These are phyloP conservation scores for Gryganskiella cystojenkinii DNA, from an alignment of 192 early-diverging fungal genomes.

Conservation along the genomic window DNA sequence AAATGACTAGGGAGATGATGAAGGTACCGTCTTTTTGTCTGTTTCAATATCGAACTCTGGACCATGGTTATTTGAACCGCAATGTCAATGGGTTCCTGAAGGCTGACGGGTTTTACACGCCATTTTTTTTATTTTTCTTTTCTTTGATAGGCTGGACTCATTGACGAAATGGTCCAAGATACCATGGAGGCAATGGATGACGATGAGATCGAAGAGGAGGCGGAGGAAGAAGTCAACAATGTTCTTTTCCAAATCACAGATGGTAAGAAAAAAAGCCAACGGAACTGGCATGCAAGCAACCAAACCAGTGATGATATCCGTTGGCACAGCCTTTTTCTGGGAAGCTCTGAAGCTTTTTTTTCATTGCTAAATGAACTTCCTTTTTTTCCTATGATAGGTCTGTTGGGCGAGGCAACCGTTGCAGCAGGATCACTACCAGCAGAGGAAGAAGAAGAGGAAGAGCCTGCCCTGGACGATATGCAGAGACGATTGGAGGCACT, in stretches of 20 bases:
- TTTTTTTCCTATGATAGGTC: slow-evolving; percentile 3
- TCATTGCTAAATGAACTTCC: background rate
- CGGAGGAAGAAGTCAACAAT: slow-evolving; percentile 92
- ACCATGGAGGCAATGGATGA: slow-evolving; percentile 89
- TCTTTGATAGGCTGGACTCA: slow-evolving; percentile 83
- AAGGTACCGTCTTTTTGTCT: slow-evolving; percentile 63
- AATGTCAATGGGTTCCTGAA: no score
- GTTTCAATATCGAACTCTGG: no score
- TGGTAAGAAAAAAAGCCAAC: slow-evolving; percentile 57
- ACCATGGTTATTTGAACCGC: no score
- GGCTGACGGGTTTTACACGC: no score
- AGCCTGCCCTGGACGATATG: slow-evolving; percentile 86
- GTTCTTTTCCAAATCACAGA: slow-evolving; percentile 91
- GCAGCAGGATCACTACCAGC: slow-evolving; percentile 41
- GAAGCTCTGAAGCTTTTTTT: slow-evolving; percentile 9
- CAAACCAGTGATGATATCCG: background rate
- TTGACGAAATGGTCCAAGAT: slow-evolving; percentile 96
- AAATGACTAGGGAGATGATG: slow-evolving; percentile 97
- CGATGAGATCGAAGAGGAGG: slow-evolving; percentile 93
- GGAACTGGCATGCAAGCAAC: background rate
- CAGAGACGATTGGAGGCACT: slow-evolving; percentile 86
- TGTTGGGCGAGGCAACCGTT: slow-evolving; percentile 31
- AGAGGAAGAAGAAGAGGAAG: slow-evolving; percentile 71
- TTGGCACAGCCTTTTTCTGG: background rate
- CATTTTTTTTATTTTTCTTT: background rate